phyloP scores from a whole-genome alignment of 805 yeast genomes.

The Candida sphagnicola region DNA sequence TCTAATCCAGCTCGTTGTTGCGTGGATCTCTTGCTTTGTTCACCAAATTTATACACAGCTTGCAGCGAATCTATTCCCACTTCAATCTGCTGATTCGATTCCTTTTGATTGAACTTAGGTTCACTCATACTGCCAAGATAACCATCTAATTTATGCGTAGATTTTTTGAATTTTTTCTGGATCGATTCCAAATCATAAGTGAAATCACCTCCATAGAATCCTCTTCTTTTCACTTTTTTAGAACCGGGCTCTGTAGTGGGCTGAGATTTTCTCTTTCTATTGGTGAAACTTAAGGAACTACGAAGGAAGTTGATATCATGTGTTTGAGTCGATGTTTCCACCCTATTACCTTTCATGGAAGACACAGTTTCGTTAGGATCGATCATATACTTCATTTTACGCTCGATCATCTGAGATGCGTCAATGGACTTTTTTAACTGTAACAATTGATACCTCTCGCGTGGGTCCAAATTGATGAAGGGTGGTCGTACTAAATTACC shows the following conservation, averaged over 20 bases:
- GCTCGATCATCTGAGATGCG: slow-evolving; percentile 29
- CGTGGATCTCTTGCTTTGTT: slow-evolving; percentile 10
- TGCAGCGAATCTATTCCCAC: slow-evolving; percentile 10
- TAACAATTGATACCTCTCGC: slow-evolving; percentile 38
- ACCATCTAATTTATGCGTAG: slow-evolving; percentile 21
- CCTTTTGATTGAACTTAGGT: slow-evolving; percentile 23
- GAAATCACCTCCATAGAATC: slow-evolving; percentile 34
- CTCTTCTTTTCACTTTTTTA: slow-evolving; percentile 16
- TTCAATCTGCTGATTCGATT: not conserved
- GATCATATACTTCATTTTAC: slow-evolving; percentile 34
- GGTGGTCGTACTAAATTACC: slow-evolving; percentile 42
- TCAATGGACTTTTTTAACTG: slow-evolving; percentile 37
- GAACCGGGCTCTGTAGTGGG: slow-evolving; percentile 10
- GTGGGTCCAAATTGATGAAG: slow-evolving; percentile 40
- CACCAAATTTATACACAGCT: slow-evolving; percentile 9
- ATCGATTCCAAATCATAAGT: slow-evolving; percentile 24
- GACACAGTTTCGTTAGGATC: slow-evolving; percentile 38
- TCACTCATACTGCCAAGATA: slow-evolving; percentile 30
- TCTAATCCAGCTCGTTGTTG: slow-evolving; percentile 16
- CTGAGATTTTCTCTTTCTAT: slow-evolving; percentile 5
- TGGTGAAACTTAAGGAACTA: slow-evolving; percentile 23
- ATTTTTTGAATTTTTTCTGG: slow-evolving; percentile 4
- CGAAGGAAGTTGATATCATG: slow-evolving; percentile 27
- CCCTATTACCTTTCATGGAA: slow-evolving; percentile 14
- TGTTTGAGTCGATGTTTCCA: slow-evolving; percentile 42